phyloP scores from a whole-genome alignment of 2,329 filamentous ascomycete genomes.

The Pseudodiploospora longispora region DNA sequence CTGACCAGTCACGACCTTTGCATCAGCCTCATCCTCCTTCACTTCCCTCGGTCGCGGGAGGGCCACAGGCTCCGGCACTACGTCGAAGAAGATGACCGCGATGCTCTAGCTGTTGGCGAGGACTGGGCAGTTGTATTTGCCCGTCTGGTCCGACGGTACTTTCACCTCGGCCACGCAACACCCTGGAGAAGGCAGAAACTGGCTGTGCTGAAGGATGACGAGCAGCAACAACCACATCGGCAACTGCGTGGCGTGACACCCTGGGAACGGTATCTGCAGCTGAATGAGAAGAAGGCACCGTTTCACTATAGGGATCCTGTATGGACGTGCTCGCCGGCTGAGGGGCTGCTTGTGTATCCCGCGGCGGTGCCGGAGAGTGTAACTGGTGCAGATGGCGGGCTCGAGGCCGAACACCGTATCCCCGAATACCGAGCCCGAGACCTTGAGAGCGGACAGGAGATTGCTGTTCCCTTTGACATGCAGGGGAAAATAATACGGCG shows the following conservation, averaged over 20 bases:
- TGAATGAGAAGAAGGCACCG: conserved; percentile 28
- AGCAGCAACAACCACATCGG: not conserved
- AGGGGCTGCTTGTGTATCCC: conserved; percentile 48
- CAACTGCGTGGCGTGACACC: conserved; percentile 29
- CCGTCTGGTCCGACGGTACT: conserved; percentile 45
- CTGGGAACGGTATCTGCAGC: conserved; percentile 37
- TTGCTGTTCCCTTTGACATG: conserved; percentile 43
- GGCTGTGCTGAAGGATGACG: conserved; percentile 11
- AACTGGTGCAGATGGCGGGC: not conserved
- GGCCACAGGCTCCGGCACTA: conserved; percentile 29
- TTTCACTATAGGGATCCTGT: conserved; percentile 39
- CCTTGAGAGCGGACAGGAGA: conserved; percentile 34
- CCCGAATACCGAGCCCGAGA: conserved; percentile 39
- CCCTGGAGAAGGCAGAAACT: conserved; percentile 27
- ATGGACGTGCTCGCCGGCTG: conserved; percentile 48
- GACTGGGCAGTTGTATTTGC: conserved; percentile 39
- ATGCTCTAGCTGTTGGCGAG: conserved; percentile 9
- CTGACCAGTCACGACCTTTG: conserved; percentile 42
- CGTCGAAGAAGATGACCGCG: conserved; percentile 5
- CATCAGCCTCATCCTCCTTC: conserved; percentile 37
- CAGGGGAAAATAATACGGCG: conserved; percentile 43
- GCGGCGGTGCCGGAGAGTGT: conserved; percentile 9
- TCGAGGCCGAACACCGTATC: not conserved
- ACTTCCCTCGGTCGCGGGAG: conserved; percentile 48
- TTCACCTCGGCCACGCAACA: conserved; percentile 39